Evolutionary conservation across 2,329 filamentous ascomycete species (phyloP), one percentile per base, ranked within the genome.

Genomic region (Xenosphaeropsis pyriputrescens): DNA sequence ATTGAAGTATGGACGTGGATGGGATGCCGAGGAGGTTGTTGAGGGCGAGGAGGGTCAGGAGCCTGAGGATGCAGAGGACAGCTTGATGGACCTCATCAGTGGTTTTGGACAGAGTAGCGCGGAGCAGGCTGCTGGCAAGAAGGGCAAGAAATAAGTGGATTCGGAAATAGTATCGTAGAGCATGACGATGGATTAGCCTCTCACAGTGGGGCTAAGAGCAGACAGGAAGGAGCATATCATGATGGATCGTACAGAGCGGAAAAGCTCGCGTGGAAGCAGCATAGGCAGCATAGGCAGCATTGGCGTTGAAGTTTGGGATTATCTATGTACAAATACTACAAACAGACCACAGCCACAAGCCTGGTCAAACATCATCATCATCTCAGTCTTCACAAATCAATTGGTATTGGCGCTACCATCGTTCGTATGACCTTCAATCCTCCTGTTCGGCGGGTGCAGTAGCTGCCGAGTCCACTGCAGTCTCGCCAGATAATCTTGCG

Each of bases 1-100:
- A 51, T 72, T 71, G 43, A 72, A 82, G 40, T 98, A 88, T 64
- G 91, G 91, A 18, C 68, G 80, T 41, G 76, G 75, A 9, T 98
- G 84, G 68, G 91, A 98, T 62, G 65, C 73, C 17, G 62, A 56
- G 8, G 60, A 55, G 40, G 47, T 48, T 15, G 22, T 9, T 26
- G 46, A 47, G 29, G 57, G 51, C 18, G 55, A 48, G 9, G 53
- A 57, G 38, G 53, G 55, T 37, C 49, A 40, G n/a, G 54, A 54
- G 22, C 51, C 49, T 29, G 50, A 46, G 17, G 44, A 43, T 35
- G 58, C 63, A 38, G 65, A 70, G 37, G 68, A 70, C 43, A 71
- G 65, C 51, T 48, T 75, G 52, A 54, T 75, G 57, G 69, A 75
- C 58, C 55, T 75, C 55, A 70, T 73, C 46, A 65, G 62, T 49